Percentiles rank a stretch among this genome's conserved stretches.
phyloP scores from a whole-genome alignment of 2,329 filamentous ascomycete species.

The Alternaria atra region DNA sequence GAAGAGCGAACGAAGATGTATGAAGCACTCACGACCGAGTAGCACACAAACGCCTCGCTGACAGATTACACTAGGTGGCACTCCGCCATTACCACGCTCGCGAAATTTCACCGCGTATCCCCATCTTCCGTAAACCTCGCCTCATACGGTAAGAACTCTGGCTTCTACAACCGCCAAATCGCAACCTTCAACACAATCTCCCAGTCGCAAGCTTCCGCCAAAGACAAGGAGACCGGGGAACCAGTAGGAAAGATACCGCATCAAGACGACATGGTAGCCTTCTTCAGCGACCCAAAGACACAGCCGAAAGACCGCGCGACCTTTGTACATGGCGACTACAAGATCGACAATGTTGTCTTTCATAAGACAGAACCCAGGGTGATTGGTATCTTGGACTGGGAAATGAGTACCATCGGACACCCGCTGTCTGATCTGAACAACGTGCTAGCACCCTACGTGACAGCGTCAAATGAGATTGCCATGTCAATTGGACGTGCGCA shows the following conservation, averaged over 20 bases:
- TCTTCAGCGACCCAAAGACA: slow-evolving; percentile 73
- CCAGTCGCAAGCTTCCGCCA: slow-evolving; percentile 75
- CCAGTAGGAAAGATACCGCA: slow-evolving; percentile 84
- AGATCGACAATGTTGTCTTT: slow-evolving; percentile 74
- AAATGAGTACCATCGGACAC: slow-evolving; percentile 98
- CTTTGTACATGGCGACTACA: slow-evolving; percentile 95
- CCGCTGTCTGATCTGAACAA: slow-evolving; percentile 91
- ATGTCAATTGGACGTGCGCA: slow-evolving; percentile 52
- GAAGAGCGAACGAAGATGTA: slow-evolving; percentile 77
- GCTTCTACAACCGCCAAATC: slow-evolving; percentile 88
- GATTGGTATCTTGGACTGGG: slow-evolving; percentile 90
- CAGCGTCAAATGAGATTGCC: slow-evolving; percentile 50
- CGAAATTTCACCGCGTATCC: slow-evolving; percentile 81
- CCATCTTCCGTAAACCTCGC: slow-evolving; percentile 72
- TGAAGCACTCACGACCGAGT: background rate
- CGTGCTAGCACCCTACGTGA: slow-evolving; percentile 63
- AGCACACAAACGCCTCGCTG: background rate
- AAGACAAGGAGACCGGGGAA: slow-evolving; percentile 78
- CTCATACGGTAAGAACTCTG: slow-evolving; percentile 74
- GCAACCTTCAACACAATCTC: slow-evolving; percentile 83
- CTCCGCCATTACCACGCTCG: slow-evolving; percentile 82
- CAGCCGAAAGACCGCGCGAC: slow-evolving; percentile 81
- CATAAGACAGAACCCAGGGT: slow-evolving; percentile 87
- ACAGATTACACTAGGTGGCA: slow-evolving; percentile 70
- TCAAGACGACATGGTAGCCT: slow-evolving; percentile 79